Conservation (phyloP, 2,329 filamentous ascomycete genomes). For the Dothistroma septosporum region DNA sequence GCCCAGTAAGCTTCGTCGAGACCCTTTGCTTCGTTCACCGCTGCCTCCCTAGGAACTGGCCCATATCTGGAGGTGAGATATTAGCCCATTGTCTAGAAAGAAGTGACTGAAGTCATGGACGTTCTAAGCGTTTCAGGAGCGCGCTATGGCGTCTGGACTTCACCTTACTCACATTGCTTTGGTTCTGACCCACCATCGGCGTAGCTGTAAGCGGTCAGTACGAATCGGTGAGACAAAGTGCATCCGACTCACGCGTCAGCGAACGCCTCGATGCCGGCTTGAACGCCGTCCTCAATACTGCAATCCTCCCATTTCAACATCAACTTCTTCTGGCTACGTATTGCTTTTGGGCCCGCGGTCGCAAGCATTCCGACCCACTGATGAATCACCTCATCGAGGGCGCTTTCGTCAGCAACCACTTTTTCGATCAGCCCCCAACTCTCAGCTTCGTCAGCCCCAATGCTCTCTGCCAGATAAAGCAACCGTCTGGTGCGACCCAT, state of each 20-base stretch:
- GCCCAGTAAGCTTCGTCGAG: too few species aligned
- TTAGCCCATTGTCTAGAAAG: too few species aligned
- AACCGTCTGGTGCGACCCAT: constrained; percentile 37
- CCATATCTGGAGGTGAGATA: background rate
- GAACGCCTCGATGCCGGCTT: constrained; percentile 28
- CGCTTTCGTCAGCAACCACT: constrained; percentile 29
- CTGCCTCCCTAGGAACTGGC: constrained; percentile 19
- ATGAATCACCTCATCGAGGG: constrained; percentile 33
- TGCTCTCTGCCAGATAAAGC: constrained; percentile 37
- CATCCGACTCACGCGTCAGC: constrained; percentile 11
- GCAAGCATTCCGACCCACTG: constrained; percentile 32
- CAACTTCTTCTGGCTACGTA: constrained; percentile 34
- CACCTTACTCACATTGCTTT: constrained; percentile 20
- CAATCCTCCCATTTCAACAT: constrained; percentile 28
- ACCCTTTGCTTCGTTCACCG: background rate
- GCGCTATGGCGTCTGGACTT: too few species aligned
- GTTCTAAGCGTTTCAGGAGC: too few species aligned
- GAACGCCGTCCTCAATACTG: constrained; percentile 23
- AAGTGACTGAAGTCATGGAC: too few species aligned
- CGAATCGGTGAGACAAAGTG: background rate
- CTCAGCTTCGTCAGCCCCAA: constrained; percentile 26
- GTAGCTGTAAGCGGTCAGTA: constrained; percentile 11
- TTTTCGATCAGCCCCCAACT: background rate
- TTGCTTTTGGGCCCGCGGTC: constrained; percentile 32
- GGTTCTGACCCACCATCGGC: constrained; percentile 26